Evolutionary conservation across 1,284 basidiomycete genomes (phyloP), one percentile per base, ranked within the genome.

Genomic region (Coriolopsis trogii): DNA sequence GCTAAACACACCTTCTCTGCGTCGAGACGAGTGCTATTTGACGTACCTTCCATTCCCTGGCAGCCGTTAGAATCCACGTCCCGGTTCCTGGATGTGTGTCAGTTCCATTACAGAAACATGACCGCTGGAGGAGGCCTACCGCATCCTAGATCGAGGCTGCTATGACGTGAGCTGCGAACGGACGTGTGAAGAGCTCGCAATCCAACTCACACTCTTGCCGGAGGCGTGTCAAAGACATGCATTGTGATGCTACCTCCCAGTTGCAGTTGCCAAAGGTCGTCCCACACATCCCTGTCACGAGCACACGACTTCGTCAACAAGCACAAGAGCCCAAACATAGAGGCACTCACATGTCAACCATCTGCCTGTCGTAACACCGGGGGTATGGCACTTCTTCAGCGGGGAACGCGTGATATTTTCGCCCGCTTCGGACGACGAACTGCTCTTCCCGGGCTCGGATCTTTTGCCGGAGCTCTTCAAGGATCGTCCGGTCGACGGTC

Each of bases 261-360:
- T 46, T 81, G 77, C 46, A 78, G 71, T 51, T 73, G 74, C 61
- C 79, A 81, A 44, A 75, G 64, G 15, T 76, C 79, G 64, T 87
- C 84, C 84, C 85, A 86, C n/a, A 84, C 77, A 55, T 87, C 86
- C 58, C 85, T 87, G 63, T n/a, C 31, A 38, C 12, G n/a, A n/a
- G n/a, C n/a, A n/a, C n/a, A n/a, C n/a, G n/a, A n/a, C n/a, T n/a
- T n/a, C n/a, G n/a, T n/a, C n/a, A n/a, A n/a, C n/a, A n/a, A n/a
- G n/a, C n/a, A n/a, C n/a, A n/a, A n/a, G n/a, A n/a, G n/a, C n/a
- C 15, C 10, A 16, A 26, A 24, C n/a, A 26, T 3, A 39, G 49
- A 44, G 40, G 23, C 24, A 65, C 85, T 72, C 64, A 87, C 85
- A 84, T 65, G 69, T 88, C 85, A 16, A 87, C 63, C 24, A 82